These are phyloP conservation scores for Ustilago shanxiensis DNA, from an alignment of 1,284 basidiomycete species.

Conservation along the genomic window DNA sequence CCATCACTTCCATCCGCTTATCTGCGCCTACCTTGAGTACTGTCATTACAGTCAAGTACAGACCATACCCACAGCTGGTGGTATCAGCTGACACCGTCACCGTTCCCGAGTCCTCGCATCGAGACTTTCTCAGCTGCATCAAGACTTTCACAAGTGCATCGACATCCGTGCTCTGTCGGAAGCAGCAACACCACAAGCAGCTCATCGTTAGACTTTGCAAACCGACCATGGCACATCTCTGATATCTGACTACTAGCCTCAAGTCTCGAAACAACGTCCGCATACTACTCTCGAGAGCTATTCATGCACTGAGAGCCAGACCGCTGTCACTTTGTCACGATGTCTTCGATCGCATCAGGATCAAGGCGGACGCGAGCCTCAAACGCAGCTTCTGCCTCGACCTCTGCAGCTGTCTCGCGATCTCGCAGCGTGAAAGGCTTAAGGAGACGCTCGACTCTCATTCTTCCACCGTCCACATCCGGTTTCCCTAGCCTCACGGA, in stretches of 20 bases:
- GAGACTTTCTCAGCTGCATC: no score
- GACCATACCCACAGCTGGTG: background rate
- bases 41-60: background rate
- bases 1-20: background rate
- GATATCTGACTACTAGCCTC: no score
- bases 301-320: no score
- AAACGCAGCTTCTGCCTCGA: constrained; percentile 17
- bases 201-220: background rate
- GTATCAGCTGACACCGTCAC: background rate
- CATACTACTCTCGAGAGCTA: no score
- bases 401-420: constrained; percentile 11
- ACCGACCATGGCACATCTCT: background rate
- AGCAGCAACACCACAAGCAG: background rate
- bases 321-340: background rate
- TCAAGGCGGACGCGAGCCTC: constrained; percentile 30
- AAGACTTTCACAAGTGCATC: background rate
- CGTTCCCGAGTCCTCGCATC: no score
- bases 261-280: background rate
- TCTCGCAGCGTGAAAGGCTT: background rate
- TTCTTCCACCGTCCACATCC: background rate
- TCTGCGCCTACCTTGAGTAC: background rate
- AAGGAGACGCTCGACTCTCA: constrained; percentile 14
- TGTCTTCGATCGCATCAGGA: constrained; percentile 16
- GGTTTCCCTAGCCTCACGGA: background rate
- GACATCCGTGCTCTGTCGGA: background rate